Evolutionary conservation across 164 flowering plant genomes (phyloP), one percentile per base, ranked within the genome.

Genomic region (Taxillus chinensis): DNA sequence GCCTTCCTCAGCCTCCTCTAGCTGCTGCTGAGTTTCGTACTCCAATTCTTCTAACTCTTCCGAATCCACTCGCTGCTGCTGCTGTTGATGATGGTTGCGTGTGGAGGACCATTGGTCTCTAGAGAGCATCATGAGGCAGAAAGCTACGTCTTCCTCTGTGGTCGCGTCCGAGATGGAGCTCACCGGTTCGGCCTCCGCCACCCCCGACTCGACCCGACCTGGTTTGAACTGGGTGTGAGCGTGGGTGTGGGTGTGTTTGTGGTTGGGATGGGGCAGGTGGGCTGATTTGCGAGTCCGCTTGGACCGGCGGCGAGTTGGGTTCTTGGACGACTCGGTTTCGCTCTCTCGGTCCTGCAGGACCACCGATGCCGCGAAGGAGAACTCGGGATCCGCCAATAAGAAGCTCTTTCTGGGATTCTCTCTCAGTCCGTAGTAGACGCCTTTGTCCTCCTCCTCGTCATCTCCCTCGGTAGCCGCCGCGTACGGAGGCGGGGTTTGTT

Each of bases 121-220:
- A 0, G 97, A 90, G 7, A 90, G 76, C 95, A 91, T 86, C 83
- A 91, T 85, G 39, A 91, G 69, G 50, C 90, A 91, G 27, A 74
- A 74, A 7, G 97, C 97, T 8, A 91, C 82, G 63, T 88, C 89
- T 67, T 88, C 95, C n/a, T 90, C 97, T 0, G 86, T 75, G 2
- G 87, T 80, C 0, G 83, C 72, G 55, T 82, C 87, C 2, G 97
- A 87, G 13, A 83, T 76, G 15, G 92, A 86, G 59, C 89, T 86
- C 68, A 71, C 76, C 45, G 85, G 84, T 57, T 85, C 90, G 1
- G 74, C 67, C 67, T 77, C 84, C 8, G 2, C 27, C 27, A 27
- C 27, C 27, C 0, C 27, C 1, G 78, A 69, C 59, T 78, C 74
- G 13, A 68, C 27, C 14, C 41, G 55, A 38, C 45, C 62, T 53